phyloP scores from a whole-genome alignment of 2,329 filamentous ascomycete species.

The Pleurostoma richardsiae region DNA sequence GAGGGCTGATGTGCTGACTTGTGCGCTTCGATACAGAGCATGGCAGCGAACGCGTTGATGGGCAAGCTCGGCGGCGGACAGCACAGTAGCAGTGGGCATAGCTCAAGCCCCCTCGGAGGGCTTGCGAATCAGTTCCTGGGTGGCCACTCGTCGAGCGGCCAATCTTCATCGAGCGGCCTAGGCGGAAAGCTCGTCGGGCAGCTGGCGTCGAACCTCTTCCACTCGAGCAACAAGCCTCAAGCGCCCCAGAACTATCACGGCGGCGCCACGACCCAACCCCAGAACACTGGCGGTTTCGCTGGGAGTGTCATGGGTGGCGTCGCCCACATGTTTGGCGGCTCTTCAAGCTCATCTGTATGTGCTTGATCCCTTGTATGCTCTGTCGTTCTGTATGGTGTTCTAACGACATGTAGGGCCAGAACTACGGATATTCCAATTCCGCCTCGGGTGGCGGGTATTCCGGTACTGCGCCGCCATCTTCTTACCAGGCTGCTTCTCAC shows the following conservation, averaged over 20 bases:
- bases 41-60: slow-evolving; percentile 57
- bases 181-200: slow-evolving; percentile 52
- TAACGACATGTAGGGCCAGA: slow-evolving; percentile 35
- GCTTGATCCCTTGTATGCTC: background rate
- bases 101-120: slow-evolving; percentile 35
- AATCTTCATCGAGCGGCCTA: slow-evolving; percentile 19
- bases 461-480: slow-evolving; percentile 57
- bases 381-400: slow-evolving; percentile 9
- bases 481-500: slow-evolving; percentile 40
- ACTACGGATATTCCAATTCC: slow-evolving; percentile 59
- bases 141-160: slow-evolving; percentile 17
- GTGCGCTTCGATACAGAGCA: slow-evolving; percentile 33
- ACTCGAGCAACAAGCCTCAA: slow-evolving; percentile 41
- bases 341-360: slow-evolving; percentile 33
- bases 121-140: slow-evolving; percentile 44
- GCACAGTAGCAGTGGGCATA: slow-evolving; percentile 24
- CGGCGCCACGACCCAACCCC: slow-evolving; percentile 30
- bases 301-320: slow-evolving; percentile 51
- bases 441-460: slow-evolving; percentile 52
- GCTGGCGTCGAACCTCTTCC: slow-evolving; percentile 51
- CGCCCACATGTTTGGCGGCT: slow-evolving; percentile 45
- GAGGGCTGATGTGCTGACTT: slow-evolving; percentile 4
- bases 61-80: slow-evolving; percentile 34
- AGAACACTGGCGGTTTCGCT: slow-evolving; percentile 37
- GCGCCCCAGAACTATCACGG: slow-evolving; percentile 44